Evolutionary conservation across 2,329 filamentous ascomycete species (phyloP).

Genomic region (Aspergillaceae sp.): DNA sequence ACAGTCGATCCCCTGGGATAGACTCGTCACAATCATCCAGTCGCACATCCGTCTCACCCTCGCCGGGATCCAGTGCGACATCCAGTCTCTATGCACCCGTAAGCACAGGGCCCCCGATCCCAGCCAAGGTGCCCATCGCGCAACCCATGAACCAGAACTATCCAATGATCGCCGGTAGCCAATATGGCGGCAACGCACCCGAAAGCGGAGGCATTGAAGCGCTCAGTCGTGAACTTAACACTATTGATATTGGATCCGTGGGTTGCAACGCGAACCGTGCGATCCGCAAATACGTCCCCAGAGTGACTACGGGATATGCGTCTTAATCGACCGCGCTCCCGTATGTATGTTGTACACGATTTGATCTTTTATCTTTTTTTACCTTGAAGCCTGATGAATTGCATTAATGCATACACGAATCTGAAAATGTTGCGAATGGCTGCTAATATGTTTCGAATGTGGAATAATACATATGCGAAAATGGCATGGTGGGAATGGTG

Average conservation of each 20-base stretch:
- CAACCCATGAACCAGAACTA: constrained; percentile 22
- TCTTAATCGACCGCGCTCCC: constrained; percentile 8
- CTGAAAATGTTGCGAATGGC: constrained; percentile 5
- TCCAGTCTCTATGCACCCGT: constrained; percentile 23
- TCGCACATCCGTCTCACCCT: constrained; percentile 22
- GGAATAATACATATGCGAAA: neutral
- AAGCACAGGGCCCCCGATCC: constrained; percentile 31
- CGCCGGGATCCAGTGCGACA: constrained; percentile 17
- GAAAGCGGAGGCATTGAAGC: constrained; percentile 32
- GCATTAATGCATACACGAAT: constrained; percentile 2
- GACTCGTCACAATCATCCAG: constrained; percentile 8
- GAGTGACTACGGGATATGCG: constrained; percentile 22
- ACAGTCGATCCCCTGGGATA: neutral
- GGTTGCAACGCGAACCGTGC: constrained; percentile 23
- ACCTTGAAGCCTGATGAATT: constrained; percentile 1
- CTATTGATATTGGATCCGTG: constrained; percentile 40
- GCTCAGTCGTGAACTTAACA: constrained; percentile 50
- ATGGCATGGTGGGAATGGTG: neutral
- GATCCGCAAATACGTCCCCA: constrained; percentile 25
- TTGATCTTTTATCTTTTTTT: neutral
- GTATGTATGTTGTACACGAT: too few species aligned
- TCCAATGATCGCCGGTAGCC: constrained; percentile 21
- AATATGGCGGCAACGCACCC: neutral
- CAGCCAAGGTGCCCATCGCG: constrained; percentile 35
- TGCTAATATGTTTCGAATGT: too few species aligned